These are phyloP conservation scores for Neospora caninum DNA, from an alignment of 169 alveolate genomes.

Conservation along the genomic window DNA sequence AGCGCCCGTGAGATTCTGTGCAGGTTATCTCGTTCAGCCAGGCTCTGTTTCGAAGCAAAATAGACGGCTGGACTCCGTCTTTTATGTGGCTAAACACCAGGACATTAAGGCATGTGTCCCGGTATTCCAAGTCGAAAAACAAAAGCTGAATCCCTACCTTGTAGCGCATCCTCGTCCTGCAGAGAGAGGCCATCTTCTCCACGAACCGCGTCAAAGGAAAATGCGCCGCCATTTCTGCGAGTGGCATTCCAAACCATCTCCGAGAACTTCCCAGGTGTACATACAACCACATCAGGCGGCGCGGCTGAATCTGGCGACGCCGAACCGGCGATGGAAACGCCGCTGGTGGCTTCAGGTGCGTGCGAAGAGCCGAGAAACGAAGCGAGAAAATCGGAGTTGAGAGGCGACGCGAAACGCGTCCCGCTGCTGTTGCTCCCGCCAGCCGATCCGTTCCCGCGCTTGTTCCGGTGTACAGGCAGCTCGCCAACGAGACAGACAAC, in stretches of 20 bases:
- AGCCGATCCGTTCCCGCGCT: neutral
- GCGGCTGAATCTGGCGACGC: neutral
- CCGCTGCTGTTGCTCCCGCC: neutral
- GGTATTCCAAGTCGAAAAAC: too few relatives aligned
- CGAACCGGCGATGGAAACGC: neutral
- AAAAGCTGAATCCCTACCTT: too few relatives aligned
- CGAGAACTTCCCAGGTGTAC: constrained; percentile 59
- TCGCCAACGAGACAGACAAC: neutral
- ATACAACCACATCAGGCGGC: constrained; percentile 51
- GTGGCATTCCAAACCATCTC: neutral
- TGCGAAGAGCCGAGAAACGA: neutral
- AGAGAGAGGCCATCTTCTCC: too few relatives aligned
- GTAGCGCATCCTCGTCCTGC: too few relatives aligned
- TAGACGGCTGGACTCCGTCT: too few relatives aligned
- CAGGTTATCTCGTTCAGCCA: too few relatives aligned
- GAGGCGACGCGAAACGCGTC: neutral
- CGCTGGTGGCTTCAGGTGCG: neutral
- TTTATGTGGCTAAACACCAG: too few relatives aligned
- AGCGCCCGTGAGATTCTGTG: too few relatives aligned
- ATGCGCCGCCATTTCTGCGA: neutral
- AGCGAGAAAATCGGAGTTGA: neutral
- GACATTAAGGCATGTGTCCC: too few relatives aligned
- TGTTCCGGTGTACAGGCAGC: neutral
- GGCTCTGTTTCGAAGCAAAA: too few relatives aligned
- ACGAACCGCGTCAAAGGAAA: neutral